These are phyloP conservation scores for Kodamaea fukazawae DNA, from an alignment of 805 yeast species.

Conservation along the genomic window DNA sequence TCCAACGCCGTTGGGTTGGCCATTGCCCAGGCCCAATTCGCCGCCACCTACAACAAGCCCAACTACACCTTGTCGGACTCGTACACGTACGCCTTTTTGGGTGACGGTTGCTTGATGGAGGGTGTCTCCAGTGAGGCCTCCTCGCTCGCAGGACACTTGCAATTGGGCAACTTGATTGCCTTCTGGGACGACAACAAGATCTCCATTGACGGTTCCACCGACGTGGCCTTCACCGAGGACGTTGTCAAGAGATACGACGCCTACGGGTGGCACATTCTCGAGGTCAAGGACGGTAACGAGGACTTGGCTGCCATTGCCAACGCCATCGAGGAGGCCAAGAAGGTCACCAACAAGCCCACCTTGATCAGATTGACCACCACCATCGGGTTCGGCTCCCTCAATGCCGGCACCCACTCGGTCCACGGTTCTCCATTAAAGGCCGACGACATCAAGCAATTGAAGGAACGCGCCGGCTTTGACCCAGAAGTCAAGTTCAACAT, in stretches of 20 bases:
- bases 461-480: conserved; percentile 81
- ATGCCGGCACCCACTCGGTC: conserved; percentile 83
- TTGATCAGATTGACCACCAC: conserved; percentile 85
- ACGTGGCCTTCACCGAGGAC: conserved; percentile 89
- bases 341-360: conserved; percentile 78
- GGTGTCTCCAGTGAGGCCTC: conserved; percentile 94
- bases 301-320: conserved; percentile 67
- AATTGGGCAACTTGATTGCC: conserved; percentile 89
- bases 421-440: conserved; percentile 96
- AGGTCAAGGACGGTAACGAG: conserved; percentile 76
- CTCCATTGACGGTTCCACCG: conserved; percentile 93
- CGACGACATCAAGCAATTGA: conserved; percentile 87
- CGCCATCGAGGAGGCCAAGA: conserved; percentile 82
- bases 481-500: conserved; percentile 77
- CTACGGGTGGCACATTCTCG: conserved; percentile 88
- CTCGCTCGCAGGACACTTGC: conserved; percentile 94
- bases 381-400: conserved; percentile 89
- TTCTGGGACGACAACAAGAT: conserved; percentile 96
- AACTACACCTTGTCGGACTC: conserved; percentile 68
- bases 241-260: conserved; percentile 81
- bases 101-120: conserved; percentile 98
- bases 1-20: conserved; percentile 96
- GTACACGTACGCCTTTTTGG: conserved; percentile 76
- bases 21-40: conserved; percentile 86
- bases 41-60: conserved; percentile 93